Conservation (phyloP, 306 rosid genomes). For the Pyrus pyrifolia region DNA sequence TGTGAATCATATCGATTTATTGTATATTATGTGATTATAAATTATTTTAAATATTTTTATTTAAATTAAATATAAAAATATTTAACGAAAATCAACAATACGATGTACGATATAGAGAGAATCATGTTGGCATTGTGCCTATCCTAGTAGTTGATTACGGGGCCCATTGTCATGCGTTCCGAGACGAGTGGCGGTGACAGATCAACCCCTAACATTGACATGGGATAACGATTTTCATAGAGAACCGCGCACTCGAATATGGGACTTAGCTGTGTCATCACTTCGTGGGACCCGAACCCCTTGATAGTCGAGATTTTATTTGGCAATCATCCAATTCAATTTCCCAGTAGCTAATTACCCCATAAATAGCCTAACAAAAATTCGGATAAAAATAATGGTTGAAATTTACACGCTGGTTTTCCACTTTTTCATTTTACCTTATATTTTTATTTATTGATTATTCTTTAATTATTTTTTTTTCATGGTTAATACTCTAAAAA, state of each 20-base stretch:
- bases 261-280: conserved; percentile 8
- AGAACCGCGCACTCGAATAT: not conserved
- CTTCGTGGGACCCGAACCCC: not conserved
- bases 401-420: too few species aligned
- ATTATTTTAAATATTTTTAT: too few species aligned
- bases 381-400: too few species aligned
- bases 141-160: not conserved
- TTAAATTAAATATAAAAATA: too few species aligned
- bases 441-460: too few species aligned
- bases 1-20: rapidly evolving
- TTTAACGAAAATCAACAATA: rapidly evolving
- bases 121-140: too few species aligned
- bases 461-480: too few species aligned
- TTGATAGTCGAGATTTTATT: not conserved
- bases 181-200: conserved; percentile 4
- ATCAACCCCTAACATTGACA: conserved; percentile 13
- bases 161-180: not conserved
- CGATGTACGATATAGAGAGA: rapidly evolving
- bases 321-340: not conserved
- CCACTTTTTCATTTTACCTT: too few species aligned
- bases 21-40: rapidly evolving
- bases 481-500: too few species aligned
- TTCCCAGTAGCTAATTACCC: not conserved
- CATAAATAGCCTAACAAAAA: not conserved
- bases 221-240: conserved; percentile 5